phyloP scores from a whole-genome alignment of 2,329 filamentous ascomycete genomes.

The Ophiostoma angusticollis region DNA sequence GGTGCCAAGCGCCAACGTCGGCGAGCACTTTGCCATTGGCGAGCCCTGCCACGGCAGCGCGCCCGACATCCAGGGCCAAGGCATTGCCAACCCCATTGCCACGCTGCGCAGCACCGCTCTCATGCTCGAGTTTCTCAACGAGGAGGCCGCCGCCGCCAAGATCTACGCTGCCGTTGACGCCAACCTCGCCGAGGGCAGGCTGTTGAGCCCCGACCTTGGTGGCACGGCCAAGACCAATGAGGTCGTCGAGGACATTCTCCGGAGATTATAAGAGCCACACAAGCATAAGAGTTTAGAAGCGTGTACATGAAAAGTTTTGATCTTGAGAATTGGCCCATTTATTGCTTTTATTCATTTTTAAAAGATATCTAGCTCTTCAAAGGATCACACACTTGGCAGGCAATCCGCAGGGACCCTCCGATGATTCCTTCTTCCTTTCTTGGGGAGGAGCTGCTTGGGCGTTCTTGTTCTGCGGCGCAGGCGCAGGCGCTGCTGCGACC shows the following conservation, averaged over 20 bases:
- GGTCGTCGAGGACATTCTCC: conserved; percentile 77
- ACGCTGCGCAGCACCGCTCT: conserved; percentile 81
- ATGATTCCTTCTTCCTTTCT: conserved; percentile 11
- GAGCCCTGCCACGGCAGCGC: conserved; percentile 96
- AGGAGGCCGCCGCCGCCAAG: conserved; percentile 72
- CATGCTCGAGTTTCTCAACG: conserved; percentile 91
- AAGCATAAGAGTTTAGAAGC: background rate
- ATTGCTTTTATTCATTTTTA: background rate
- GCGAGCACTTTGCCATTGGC: conserved; percentile 86
- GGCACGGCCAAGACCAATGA: conserved; percentile 76
- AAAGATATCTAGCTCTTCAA: background rate
- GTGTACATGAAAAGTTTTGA: background rate
- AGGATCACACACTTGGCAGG: conserved; percentile 13
- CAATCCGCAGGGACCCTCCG: conserved; percentile 13
- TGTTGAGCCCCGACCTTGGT: conserved; percentile 81
- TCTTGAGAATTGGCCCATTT: too few species aligned
- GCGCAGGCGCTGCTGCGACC: too few species aligned
- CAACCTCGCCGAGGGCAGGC: conserved; percentile 69
- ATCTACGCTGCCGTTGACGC: conserved; percentile 90
- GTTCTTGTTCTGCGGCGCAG: too few species aligned
- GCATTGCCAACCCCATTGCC: conserved; percentile 92
- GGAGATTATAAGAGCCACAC: conserved; percentile 55
- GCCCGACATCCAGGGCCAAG: conserved; percentile 85
- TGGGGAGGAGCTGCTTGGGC: conserved; percentile 17
- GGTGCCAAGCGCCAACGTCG: conserved; percentile 90